Percentiles rank a stretch among this genome's conserved stretches.
These are phyloP conservation scores for Pelagophyceae sp. DNA, from an alignment of 352 stramenopile species.

Conservation along the genomic window DNA sequence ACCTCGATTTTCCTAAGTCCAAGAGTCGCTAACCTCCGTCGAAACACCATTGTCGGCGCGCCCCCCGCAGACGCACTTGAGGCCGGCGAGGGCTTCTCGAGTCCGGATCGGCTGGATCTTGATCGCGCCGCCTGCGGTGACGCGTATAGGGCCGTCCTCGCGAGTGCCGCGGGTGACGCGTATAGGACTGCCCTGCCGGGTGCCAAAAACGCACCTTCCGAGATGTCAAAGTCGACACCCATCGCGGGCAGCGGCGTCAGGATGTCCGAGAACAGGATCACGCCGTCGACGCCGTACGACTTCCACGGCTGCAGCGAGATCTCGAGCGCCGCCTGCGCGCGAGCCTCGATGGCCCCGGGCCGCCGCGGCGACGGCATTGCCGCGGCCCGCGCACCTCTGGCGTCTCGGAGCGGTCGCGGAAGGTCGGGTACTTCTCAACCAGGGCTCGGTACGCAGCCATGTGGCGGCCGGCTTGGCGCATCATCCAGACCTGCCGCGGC, in stretches of 20 bases:
- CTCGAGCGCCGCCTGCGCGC: constrained; percentile 47
- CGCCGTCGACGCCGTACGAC: constrained; percentile 70
- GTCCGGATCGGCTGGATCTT: constrained; percentile 37
- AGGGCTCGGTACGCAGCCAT: constrained; percentile 68
- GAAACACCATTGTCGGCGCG: constrained; percentile 20
- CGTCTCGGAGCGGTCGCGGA: constrained; percentile 63
- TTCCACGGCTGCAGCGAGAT: constrained; percentile 70
- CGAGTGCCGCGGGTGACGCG: no score
- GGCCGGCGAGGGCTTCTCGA: constrained; percentile 25
- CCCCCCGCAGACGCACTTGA: neutral
- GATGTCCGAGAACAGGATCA: constrained; percentile 76
- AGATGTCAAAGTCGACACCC: constrained; percentile 68
- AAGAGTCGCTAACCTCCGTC: constrained; percentile 21
- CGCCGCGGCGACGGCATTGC: neutral
- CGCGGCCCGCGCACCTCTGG: constrained; percentile 36
- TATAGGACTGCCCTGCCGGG: no score
- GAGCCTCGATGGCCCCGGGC: neutral
- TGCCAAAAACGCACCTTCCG: constrained; percentile 36
- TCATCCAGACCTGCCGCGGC: constrained; percentile 60
- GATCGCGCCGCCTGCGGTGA: constrained; percentile 19
- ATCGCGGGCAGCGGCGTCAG: constrained; percentile 69
- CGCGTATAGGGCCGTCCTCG: no score
- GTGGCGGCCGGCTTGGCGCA: constrained; percentile 69
- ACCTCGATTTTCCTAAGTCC: constrained; percentile 37
- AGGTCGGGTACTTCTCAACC: constrained; percentile 62